Percentiles rank a stretch among this genome's conserved stretches.
phyloP scores from a whole-genome alignment of 208 protist genomes.

The Leishmania lainsoni region DNA sequence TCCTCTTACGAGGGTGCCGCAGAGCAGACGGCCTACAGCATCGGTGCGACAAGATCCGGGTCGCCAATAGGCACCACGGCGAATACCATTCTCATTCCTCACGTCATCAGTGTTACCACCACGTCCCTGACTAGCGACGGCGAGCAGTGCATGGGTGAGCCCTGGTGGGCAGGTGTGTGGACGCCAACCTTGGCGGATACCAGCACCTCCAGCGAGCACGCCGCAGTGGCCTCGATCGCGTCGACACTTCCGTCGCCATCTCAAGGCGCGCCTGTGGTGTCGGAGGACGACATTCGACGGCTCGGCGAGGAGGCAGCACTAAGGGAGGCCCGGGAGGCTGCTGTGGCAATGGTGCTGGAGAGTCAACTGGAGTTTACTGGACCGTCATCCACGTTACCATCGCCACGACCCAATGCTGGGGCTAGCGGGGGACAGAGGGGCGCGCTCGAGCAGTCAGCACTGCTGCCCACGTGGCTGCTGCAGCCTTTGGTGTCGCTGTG shows the following conservation, averaged over 20 bases:
- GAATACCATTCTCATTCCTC: background rate
- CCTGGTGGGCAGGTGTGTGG: background rate
- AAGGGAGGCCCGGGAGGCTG: background rate
- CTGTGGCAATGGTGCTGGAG: background rate
- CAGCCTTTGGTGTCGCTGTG: slow-evolving; percentile 7
- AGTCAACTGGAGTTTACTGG: background rate
- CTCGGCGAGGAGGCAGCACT: background rate
- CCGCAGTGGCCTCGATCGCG: background rate
- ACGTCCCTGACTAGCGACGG: slow-evolving; percentile 25
- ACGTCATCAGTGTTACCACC: background rate
- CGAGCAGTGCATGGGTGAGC: slow-evolving; percentile 19
- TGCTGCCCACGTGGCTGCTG: slow-evolving; percentile 1
- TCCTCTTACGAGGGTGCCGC: background rate
- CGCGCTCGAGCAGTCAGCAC: slow-evolving; percentile 2
- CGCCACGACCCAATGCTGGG: background rate
- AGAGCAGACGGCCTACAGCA: background rate
- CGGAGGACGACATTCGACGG: background rate
- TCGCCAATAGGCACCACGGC: background rate
- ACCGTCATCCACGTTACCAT: background rate
- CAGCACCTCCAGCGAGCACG: background rate
- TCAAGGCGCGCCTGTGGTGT: background rate
- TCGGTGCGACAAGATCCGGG: background rate
- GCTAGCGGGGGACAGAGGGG: background rate
- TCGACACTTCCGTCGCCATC: slow-evolving; percentile 4
- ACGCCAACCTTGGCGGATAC: background rate